A percentile compares a stretch with the other conserved stretches of the same genome.
phyloP scores from a whole-genome alignment of 169 alveolate species.

The Plasmodium adleri region DNA sequence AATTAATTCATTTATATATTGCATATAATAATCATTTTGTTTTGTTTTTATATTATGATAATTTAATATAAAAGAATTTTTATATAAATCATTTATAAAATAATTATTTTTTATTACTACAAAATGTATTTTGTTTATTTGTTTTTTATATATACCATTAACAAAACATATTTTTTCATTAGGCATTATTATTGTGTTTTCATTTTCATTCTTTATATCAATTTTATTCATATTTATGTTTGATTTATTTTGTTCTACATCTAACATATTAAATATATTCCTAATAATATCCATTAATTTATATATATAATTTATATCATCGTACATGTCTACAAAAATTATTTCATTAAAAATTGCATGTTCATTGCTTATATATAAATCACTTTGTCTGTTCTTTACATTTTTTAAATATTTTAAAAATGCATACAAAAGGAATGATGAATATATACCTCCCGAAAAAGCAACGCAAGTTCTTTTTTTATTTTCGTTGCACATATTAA shows the following conservation, averaged over 20 bases:
- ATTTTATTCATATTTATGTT: not conserved
- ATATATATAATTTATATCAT: slow-evolving; percentile 43
- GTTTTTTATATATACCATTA: slow-evolving; percentile 52
- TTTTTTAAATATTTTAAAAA: slow-evolving; percentile 67
- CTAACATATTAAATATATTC: slow-evolving; percentile 22
- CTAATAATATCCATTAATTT: slow-evolving; percentile 15
- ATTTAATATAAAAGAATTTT: slow-evolving; percentile 13
- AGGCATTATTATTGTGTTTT: not conserved
- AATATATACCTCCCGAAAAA: slow-evolving; percentile 72
- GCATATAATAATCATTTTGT: slow-evolving; percentile 53
- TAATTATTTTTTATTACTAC: slow-evolving; percentile 47
- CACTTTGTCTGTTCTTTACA: slow-evolving; percentile 37
- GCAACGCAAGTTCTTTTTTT: slow-evolving; percentile 67
- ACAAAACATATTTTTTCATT: not conserved
- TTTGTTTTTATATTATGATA: slow-evolving; percentile 42
- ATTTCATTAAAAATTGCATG: slow-evolving; percentile 53
- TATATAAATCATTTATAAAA: slow-evolving; percentile 36
- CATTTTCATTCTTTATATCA: not conserved
- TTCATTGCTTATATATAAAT: slow-evolving; percentile 45
- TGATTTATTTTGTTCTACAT: not conserved
- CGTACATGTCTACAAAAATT: slow-evolving; percentile 51
- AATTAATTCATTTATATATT: slow-evolving; percentile 67
- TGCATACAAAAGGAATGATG: slow-evolving; percentile 42
- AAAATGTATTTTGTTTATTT: slow-evolving; percentile 43
- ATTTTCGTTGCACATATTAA: slow-evolving; percentile 1